A percentile compares a stretch with the other conserved stretches of the same genome.
Evolutionary conservation across 805 yeast genomes (phyloP).

Genomic region (Pichia eremophila): DNA sequence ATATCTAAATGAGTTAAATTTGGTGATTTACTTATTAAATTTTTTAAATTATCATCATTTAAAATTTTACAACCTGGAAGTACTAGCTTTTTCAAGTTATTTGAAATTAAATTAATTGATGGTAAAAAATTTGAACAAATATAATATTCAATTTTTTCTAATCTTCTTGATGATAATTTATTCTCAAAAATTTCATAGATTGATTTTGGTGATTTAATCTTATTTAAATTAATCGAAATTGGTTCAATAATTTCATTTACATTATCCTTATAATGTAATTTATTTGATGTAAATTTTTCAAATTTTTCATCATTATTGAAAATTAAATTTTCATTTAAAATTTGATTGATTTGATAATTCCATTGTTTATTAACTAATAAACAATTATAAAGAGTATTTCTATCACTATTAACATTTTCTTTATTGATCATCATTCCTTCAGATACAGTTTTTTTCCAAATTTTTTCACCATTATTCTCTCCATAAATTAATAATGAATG

Average conservation of each 20-base stretch:
- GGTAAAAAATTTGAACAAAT: conserved; percentile 73
- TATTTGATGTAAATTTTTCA: conserved; percentile 7
- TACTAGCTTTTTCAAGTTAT: conserved; percentile 36
- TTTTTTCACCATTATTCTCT: conserved; percentile 30
- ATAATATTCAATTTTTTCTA: conserved; percentile 70
- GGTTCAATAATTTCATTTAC: conserved; percentile 2
- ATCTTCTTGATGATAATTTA: conserved; percentile 33
- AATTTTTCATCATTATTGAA: conserved; percentile 41
- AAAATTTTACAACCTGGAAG: conserved; percentile 65
- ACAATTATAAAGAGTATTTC: conserved; percentile 43
- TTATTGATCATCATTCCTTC: neutral
- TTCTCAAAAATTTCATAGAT: conserved; percentile 41
- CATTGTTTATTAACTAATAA: conserved; percentile 62
- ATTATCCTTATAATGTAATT: neutral
- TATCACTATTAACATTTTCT: neutral
- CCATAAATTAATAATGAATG: conserved; percentile 52
- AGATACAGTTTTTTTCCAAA: conserved; percentile 24
- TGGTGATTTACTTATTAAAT: conserved; percentile 47
- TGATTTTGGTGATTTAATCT: conserved; percentile 43
- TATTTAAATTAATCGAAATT: conserved; percentile 56
- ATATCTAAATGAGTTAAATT: conserved; percentile 59
- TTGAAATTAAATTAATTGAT: conserved; percentile 33
- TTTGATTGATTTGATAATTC: conserved; percentile 43
- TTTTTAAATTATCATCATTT: conserved; percentile 48
- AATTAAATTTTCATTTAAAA: conserved; percentile 45